phyloP scores from a whole-genome alignment of 2,329 filamentous ascomycete genomes.

The Tolypocladium pustulatum region DNA sequence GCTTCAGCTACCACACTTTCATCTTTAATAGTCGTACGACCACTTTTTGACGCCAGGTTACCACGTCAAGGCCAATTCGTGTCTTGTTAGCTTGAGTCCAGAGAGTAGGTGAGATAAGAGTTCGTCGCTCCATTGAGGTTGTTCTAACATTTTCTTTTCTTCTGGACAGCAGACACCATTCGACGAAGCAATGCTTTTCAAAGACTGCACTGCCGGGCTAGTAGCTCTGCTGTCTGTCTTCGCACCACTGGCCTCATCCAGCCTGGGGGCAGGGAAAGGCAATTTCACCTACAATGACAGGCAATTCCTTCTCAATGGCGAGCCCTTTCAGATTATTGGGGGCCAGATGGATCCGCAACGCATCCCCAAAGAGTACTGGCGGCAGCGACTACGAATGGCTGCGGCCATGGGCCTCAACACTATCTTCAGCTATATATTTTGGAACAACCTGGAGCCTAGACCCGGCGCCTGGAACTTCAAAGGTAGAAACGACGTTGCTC shows the following conservation, averaged over 20 bases:
- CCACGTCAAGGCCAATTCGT: not conserved
- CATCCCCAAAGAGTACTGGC: slow-evolving; percentile 35
- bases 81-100: not conserved
- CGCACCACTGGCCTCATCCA: not conserved
- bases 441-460: slow-evolving; percentile 34
- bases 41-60: not conserved
- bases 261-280: not conserved
- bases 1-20: not conserved
- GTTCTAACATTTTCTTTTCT: not conserved
- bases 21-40: too few relatives aligned
- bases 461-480: slow-evolving; percentile 26
- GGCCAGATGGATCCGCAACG: slow-evolving; percentile 41
- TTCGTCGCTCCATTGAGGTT: too few relatives aligned
- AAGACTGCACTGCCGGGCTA: not conserved
- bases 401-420: slow-evolving; percentile 71
- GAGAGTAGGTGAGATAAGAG: not conserved
- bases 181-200: not conserved
- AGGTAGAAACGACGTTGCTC: slow-evolving; percentile 30
- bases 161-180: not conserved
- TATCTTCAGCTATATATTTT: slow-evolving; percentile 46
- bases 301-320: slow-evolving; percentile 3
- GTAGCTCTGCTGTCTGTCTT: not conserved
- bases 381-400: slow-evolving; percentile 58
- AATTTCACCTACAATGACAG: slow-evolving; percentile 1
- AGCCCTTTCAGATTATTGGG: slow-evolving; percentile 25